Conservation (phyloP, 495 filamentous ascomycete species). For the Penicillium salamii region DNA sequence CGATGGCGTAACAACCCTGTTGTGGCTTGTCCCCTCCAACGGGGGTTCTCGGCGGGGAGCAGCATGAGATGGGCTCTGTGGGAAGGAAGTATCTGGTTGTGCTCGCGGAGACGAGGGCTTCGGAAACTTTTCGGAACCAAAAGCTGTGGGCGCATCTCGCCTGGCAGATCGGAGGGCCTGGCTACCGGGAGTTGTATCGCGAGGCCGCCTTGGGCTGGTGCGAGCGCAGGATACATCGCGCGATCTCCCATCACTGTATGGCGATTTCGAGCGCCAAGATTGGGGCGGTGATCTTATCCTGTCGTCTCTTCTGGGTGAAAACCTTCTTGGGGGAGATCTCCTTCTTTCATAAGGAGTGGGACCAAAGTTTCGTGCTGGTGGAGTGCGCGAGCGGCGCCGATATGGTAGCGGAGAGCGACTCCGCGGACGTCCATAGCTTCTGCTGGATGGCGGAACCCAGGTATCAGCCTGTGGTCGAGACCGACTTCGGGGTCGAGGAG, state of each 20-base stretch:
- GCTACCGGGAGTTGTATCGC: conserved; percentile 31
- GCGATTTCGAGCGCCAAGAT: conserved; percentile 46
- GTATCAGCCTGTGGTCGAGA: conserved; percentile 44
- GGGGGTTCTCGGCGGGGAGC: conserved; percentile 9
- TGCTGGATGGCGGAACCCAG: conserved; percentile 44
- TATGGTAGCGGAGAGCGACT: conserved; percentile 44
- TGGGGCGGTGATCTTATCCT: conserved; percentile 40
- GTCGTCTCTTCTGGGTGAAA: conserved; percentile 48
- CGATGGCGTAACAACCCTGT: conserved; percentile 7
- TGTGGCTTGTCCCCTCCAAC: conserved; percentile 3
- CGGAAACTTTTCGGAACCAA: conserved; percentile 19
- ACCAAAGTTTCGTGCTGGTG: conserved; percentile 36
- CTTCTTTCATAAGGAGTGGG: conserved; percentile 32
- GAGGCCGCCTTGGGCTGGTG: conserved; percentile 29
- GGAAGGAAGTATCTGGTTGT: not conserved
- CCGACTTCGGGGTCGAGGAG: conserved; percentile 8
- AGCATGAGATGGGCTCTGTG: conserved; percentile 14
- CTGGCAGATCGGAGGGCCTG: conserved; percentile 26
- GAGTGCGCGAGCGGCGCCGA: conserved; percentile 48
- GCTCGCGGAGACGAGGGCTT: conserved; percentile 25
- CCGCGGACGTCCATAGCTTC: conserved; percentile 35
- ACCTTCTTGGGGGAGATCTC: conserved; percentile 41
- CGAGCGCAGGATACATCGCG: conserved; percentile 34
- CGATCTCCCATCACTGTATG: conserved; percentile 32
- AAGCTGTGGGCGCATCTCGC: conserved; percentile 18